These are phyloP conservation scores for Plenodomus tracheiphilus DNA, from an alignment of 2,329 filamentous ascomycete species.

Conservation along the genomic window DNA sequence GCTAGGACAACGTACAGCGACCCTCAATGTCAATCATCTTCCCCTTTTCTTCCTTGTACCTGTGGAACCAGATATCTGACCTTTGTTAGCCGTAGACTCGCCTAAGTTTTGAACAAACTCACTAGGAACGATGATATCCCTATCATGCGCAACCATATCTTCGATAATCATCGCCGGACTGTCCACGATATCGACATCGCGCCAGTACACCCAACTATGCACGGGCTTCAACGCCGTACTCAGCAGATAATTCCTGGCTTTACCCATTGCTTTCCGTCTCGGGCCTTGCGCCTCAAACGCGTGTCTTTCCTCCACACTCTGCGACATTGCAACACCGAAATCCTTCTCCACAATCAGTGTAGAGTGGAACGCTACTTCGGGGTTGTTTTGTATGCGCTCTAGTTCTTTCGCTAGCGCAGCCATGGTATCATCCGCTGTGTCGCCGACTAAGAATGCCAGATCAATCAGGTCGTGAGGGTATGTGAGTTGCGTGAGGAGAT, in stretches of 20 bases:
- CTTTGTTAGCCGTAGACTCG: conserved; percentile 11
- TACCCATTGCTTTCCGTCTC: conserved; percentile 85
- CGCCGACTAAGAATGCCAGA: conserved; percentile 89
- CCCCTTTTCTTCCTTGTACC: conserved; percentile 72
- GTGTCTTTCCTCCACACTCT: conserved; percentile 82
- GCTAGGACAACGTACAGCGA: conserved; percentile 66
- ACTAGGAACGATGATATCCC: conserved; percentile 94
- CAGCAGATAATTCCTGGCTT: conserved; percentile 89
- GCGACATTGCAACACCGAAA: conserved; percentile 75
- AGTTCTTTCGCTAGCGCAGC: conserved; percentile 84
- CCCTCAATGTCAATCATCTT: conserved; percentile 78
- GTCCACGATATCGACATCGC: conserved; percentile 94
- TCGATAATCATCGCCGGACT: conserved; percentile 86
- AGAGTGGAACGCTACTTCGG: conserved; percentile 82
- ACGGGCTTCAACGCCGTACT: conserved; percentile 83
- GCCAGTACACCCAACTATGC: conserved; percentile 98
- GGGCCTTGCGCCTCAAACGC: conserved; percentile 86
- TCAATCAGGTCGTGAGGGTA: conserved; percentile 97
- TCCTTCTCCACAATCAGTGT: conserved; percentile 88
- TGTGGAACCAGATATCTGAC: conserved; percentile 94
- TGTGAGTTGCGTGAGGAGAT: conserved; percentile 83
- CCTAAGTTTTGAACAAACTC: conserved; percentile 48
- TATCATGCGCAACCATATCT: conserved; percentile 92
- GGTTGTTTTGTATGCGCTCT: conserved; percentile 80
- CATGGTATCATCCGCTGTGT: conserved; percentile 87